These are phyloP conservation scores for Torulaspora delbrueckii DNA, from an alignment of 805 yeast species.

Conservation along the genomic window DNA sequence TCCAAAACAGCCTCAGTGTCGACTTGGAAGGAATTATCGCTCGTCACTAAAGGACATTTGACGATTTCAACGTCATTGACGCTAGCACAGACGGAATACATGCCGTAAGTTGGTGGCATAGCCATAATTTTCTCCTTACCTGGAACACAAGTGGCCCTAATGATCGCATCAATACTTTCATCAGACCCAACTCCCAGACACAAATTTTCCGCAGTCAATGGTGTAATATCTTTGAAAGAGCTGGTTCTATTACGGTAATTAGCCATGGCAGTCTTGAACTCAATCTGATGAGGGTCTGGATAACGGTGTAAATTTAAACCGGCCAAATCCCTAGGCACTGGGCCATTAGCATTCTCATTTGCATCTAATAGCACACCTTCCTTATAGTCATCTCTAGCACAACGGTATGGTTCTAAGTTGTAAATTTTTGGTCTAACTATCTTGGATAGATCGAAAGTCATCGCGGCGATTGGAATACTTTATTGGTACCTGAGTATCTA, in stretches of 20 bases:
- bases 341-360: conserved; percentile 92
- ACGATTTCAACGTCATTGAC: conserved; percentile 82
- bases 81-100: conserved; percentile 88
- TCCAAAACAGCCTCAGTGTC: conserved; percentile 52
- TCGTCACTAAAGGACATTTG: conserved; percentile 56
- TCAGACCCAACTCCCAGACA: conserved; percentile 97
- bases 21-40: conserved; percentile 59
- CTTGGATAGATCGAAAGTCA: conserved; percentile 29
- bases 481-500: not conserved
- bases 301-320: conserved; percentile 77
- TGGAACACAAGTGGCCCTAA: conserved; percentile 80
- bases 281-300: conserved; percentile 93
- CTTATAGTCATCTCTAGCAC: conserved; percentile 93
- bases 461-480: not conserved
- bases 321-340: conserved; percentile 49
- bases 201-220: conserved; percentile 58
- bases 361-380: conserved; percentile 90
- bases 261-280: conserved; percentile 65
- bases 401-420: conserved; percentile 81
- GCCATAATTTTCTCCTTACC: conserved; percentile 74
- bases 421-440: conserved; percentile 82
- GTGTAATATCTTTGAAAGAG: conserved; percentile 19
- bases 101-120: conserved; percentile 96
- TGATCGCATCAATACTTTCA: conserved; percentile 85
- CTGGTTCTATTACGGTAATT: conserved; percentile 55